A percentile compares a stretch with the other conserved stretches of the same genome.
These are phyloP conservation scores for Hibiscus mutabilis DNA, from an alignment of 345 rosid species.

Conservation along the genomic window DNA sequence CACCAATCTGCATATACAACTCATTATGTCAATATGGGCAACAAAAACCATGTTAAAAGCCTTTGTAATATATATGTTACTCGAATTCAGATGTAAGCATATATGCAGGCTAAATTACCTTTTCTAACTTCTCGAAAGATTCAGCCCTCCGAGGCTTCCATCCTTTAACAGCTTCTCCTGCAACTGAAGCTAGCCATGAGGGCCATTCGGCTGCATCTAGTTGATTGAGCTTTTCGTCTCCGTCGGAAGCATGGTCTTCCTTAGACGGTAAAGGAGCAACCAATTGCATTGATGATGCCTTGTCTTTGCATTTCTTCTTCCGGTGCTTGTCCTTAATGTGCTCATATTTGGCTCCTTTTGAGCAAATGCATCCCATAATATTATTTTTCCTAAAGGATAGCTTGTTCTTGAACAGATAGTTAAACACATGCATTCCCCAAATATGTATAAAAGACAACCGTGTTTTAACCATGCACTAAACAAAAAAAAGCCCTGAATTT, in stretches of 20 bases:
- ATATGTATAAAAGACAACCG: slow-evolving; percentile 2
- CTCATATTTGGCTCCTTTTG: slow-evolving; percentile 54
- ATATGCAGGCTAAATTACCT: slow-evolving; percentile 25
- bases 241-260: slow-evolving; percentile 35
- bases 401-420: not conserved
- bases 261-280: slow-evolving; percentile 44
- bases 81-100: no score
- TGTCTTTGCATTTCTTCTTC: slow-evolving; percentile 9
- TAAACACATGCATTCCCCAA: not conserved
- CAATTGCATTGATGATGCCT: slow-evolving; percentile 41
- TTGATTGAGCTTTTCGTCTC: slow-evolving; percentile 7
- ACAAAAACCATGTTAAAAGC: no score
- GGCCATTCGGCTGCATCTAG: slow-evolving; percentile 79
- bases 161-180: slow-evolving; percentile 79
- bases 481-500: slow-evolving; percentile 8
- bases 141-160: slow-evolving; percentile 73
- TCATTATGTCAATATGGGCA: not conserved
- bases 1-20: slow-evolving; percentile 62
- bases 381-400: slow-evolving; percentile 19
- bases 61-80: no score
- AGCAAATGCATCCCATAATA: slow-evolving; percentile 91
- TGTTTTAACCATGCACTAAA: slow-evolving; percentile 7
- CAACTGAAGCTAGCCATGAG: slow-evolving; percentile 74
- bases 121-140: slow-evolving; percentile 73
- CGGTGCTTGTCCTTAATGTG: slow-evolving; percentile 15